These are phyloP conservation scores for Colletotrichum truncatum DNA, from an alignment of 2,329 filamentous ascomycete genomes.

Conservation along the genomic window DNA sequence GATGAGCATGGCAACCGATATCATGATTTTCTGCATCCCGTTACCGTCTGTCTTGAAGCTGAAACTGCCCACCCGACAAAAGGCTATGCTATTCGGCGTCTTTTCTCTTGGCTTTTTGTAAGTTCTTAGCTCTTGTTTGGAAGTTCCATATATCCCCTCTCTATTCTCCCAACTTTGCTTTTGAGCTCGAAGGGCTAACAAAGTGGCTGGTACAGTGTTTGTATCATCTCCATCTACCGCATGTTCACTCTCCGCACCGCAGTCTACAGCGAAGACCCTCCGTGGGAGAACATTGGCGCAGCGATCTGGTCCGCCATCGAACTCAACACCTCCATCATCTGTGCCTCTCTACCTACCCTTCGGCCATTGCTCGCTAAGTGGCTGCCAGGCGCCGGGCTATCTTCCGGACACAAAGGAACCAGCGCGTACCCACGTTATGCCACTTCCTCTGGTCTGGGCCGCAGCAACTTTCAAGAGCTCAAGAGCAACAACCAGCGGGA, in stretches of 20 bases:
- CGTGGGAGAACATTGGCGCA: slow-evolving; percentile 41
- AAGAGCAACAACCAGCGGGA: slow-evolving; percentile 22
- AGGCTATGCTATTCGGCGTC: slow-evolving; percentile 38
- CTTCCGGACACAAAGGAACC: slow-evolving; percentile 28
- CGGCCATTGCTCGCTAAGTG: slow-evolving; percentile 38
- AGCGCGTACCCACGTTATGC: slow-evolving; percentile 32
- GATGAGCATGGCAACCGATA: slow-evolving; percentile 38
- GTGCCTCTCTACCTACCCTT: slow-evolving; percentile 40
- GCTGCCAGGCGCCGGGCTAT: slow-evolving; percentile 33
- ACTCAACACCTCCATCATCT: slow-evolving; percentile 40
- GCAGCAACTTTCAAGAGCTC: slow-evolving; percentile 21
- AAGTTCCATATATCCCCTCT: not conserved
- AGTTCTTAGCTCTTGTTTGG: slow-evolving; percentile 7
- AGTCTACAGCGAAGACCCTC: slow-evolving; percentile 38
- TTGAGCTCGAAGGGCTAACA: not conserved
- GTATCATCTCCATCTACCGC: slow-evolving; percentile 43
- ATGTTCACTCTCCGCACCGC: slow-evolving; percentile 40
- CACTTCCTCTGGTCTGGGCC: slow-evolving; percentile 8
- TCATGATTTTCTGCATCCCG: slow-evolving; percentile 39
- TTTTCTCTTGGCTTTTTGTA: slow-evolving; percentile 44
- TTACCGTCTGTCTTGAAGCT: slow-evolving; percentile 37
- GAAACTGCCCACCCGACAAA: slow-evolving; percentile 36
- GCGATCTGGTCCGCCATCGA: slow-evolving; percentile 43
- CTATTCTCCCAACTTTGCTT: too few relatives aligned
- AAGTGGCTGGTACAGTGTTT: slow-evolving; percentile 36